These are phyloP conservation scores for Picochlorum sp. DNA, from an alignment of 139 green algal genomes.

Conservation along the genomic window DNA sequence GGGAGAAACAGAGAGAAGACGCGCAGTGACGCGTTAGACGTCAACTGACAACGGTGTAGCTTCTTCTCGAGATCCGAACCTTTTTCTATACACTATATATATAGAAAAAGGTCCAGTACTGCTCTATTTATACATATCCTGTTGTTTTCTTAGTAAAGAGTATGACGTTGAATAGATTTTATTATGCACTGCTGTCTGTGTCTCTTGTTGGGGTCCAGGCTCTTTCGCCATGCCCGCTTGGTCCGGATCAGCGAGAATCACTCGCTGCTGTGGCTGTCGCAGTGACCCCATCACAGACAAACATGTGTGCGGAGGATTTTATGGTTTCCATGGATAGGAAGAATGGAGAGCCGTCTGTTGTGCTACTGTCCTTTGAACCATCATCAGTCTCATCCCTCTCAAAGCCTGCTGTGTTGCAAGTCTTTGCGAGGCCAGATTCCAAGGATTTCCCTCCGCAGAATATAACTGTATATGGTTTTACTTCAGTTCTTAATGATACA, in stretches of 20 bases:
- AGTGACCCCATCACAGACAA: conserved; percentile 1
- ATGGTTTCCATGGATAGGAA: conserved; percentile 1
- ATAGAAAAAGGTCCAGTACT: too few species aligned
- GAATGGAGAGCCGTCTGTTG: neutral
- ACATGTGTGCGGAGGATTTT: neutral
- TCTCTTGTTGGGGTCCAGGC: neutral
- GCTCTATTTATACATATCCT: too few species aligned
- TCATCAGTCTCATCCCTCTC: neutral
- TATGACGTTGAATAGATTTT: conserved; percentile 5
- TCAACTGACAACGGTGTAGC: too few species aligned
- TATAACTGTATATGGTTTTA: neutral
- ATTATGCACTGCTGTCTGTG: neutral
- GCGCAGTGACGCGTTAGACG: too few species aligned
- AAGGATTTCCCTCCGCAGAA: neutral
- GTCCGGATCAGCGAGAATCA: neutral
- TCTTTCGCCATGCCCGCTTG: conserved; percentile 2
- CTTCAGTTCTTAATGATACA: neutral
- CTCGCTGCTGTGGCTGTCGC: neutral
- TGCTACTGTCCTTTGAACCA: neutral
- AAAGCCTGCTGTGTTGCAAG: conserved; percentile 2
- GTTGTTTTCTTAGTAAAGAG: too few species aligned
- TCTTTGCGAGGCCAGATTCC: neutral
- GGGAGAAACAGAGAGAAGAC: too few species aligned
- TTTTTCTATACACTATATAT: too few species aligned
- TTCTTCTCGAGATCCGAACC: too few species aligned